Evolutionary conservation across 495 filamentous ascomycete genomes (phyloP).

Genomic region (Hypoxylon lienhwacheense): DNA sequence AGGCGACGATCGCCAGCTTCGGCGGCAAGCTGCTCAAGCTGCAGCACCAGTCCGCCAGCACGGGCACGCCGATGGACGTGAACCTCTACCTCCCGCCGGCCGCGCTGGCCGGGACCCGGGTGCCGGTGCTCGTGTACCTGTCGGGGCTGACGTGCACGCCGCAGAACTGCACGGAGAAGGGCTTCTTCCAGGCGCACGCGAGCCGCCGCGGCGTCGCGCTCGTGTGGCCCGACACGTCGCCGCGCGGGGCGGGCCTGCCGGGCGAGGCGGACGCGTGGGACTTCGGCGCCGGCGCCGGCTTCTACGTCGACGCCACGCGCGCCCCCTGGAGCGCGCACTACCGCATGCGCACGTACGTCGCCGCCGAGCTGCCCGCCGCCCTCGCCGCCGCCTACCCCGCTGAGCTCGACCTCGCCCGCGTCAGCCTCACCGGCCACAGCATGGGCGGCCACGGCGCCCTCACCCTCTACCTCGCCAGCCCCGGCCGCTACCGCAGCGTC

Average conservation of each 20-base stretch:
- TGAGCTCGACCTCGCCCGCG: constrained; percentile 63
- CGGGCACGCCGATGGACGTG: constrained; percentile 69
- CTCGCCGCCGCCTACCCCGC: constrained; percentile 66
- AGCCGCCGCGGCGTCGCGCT: constrained; percentile 78
- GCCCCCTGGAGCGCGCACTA: constrained; percentile 74
- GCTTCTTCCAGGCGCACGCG: constrained; percentile 87
- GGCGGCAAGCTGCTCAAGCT: constrained; percentile 95
- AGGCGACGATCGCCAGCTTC: constrained; percentile 87
- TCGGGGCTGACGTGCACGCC: constrained; percentile 93
- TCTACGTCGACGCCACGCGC: constrained; percentile 89
- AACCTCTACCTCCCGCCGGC: constrained; percentile 71
- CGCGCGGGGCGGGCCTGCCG: constrained; percentile 74
- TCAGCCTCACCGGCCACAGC: constrained; percentile 86
- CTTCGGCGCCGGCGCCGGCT: constrained; percentile 82
- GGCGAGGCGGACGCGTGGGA: constrained; percentile 86
- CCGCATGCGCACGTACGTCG: constrained; percentile 91
- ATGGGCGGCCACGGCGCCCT: constrained; percentile 98
- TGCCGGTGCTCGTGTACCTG: constrained; percentile 91
- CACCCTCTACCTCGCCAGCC: constrained; percentile 87
- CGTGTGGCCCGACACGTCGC: constrained; percentile 92
- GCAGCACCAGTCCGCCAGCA: constrained; percentile 73
- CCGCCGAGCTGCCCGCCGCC: constrained; percentile 73
- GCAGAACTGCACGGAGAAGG: constrained; percentile 95
- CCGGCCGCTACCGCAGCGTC: constrained; percentile 82
- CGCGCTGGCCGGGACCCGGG: constrained; percentile 52